Evolutionary conservation across 345 rosid species (phyloP), one percentile per base, ranked within the genome.

Genomic region (Gossypium stocksii): DNA sequence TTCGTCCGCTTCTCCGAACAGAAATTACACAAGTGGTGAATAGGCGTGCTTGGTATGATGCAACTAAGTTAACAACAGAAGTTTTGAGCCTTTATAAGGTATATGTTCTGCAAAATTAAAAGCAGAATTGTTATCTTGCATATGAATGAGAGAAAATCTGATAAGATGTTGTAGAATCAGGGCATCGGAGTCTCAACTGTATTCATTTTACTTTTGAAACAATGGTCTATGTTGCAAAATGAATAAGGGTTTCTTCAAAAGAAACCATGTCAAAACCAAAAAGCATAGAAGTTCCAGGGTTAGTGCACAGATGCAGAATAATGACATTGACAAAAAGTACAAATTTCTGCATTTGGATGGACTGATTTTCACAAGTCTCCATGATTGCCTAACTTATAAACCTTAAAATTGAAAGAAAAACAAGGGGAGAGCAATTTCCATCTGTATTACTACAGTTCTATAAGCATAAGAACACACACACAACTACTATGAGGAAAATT

Each of bases 1-100:
- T 94, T 68, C 91, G 95, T 15, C 93, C 97, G 22, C 84, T 94
- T 58, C 80, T 94, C 78, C 86, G 97, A 58, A 87, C 97, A 20
- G 98, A 92, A 85, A 92, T 94, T 76, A 86, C 91, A 76, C 97
- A 94, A 78, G 93, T 94, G 76, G 98, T 94, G 78, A 92, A 92
- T 76, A 90, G 93, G 38, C 89, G 93, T 53, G 97, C 98, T 41
- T 94, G 98, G 98, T 87, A 92, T 80, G 97, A 94, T 80, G 86
- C 92, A 56, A 75, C 91, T 76, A 92, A 92, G 85, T 79, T 92
- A 75, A 90, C 97, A 41, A 61, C 95, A 58, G 97, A 94, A 72
- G 89, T 90, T 70, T 83, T 94, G 82, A 92, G 82, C 83, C 87
- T 92, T 65, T 92, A 94, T 78, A 94, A 92, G 94, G 98, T 94